phyloP scores from a whole-genome alignment of 23 red algal species.

The Gracilaria gracilis region DNA sequence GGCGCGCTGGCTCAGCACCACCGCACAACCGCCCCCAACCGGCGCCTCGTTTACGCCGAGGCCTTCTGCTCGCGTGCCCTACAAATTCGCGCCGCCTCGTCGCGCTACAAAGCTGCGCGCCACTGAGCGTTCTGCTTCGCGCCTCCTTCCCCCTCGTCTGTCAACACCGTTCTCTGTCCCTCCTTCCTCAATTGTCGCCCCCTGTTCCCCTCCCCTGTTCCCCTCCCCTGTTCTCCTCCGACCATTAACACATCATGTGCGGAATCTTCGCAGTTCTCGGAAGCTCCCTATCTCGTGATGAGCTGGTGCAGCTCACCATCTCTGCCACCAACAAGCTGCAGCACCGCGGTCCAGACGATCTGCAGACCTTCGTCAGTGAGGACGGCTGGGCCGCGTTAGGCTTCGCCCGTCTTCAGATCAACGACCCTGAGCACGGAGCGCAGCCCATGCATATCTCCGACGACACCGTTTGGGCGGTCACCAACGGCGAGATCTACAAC shows the following conservation, averaged over 20 bases:
- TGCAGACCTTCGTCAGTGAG: slow-evolving; percentile 57
- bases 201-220: neutral
- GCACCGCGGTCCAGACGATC: slow-evolving; percentile 94
- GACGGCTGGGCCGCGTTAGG: slow-evolving; percentile 90
- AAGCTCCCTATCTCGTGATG: slow-evolving; percentile 23
- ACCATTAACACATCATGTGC: slow-evolving; percentile 65
- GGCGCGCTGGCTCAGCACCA: neutral
- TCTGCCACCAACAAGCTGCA: slow-evolving; percentile 71
- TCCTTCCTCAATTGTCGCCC: neutral
- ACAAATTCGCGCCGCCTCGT: neutral
- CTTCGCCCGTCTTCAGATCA: slow-evolving; percentile 93
- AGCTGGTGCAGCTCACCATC: slow-evolving; percentile 49
- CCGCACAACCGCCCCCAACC: slow-evolving; percentile 1
- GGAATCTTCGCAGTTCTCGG: slow-evolving; percentile 95
- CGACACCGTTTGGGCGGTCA: slow-evolving; percentile 59
- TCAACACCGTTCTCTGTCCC: neutral
- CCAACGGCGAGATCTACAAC: slow-evolving; percentile 99
- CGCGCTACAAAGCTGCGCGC: no score
- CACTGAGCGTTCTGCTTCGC: neutral
- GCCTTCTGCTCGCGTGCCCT: neutral
- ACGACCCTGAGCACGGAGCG: slow-evolving; percentile 86
- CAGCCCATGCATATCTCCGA: slow-evolving; percentile 90
- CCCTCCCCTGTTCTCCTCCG: neutral
- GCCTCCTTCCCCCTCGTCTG: neutral
- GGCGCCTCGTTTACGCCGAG: slow-evolving; percentile 3